Conservation (phyloP, 176 grass and related monocot species). For the Pontederia paniculata region DNA sequence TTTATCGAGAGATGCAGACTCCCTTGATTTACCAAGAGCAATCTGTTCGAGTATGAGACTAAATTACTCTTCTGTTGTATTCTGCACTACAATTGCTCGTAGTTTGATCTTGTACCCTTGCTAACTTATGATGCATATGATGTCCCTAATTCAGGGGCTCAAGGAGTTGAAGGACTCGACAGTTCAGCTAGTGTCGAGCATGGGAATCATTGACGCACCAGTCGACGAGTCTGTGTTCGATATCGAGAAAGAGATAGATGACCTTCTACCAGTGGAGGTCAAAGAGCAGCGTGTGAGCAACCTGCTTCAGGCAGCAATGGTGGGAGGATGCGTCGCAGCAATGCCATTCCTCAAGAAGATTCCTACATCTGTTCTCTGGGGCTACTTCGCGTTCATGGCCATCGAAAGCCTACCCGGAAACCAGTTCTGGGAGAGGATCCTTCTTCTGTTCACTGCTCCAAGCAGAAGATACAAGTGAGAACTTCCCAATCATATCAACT, state of each 20-base stretch:
- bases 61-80: no score
- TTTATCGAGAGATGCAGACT: slow-evolving; percentile 89
- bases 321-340: slow-evolving; percentile 66
- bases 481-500: neutral
- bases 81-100: no score
- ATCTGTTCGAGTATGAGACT: slow-evolving; percentile 29
- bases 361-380: slow-evolving; percentile 94
- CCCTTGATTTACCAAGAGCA: slow-evolving; percentile 64
- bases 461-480: slow-evolving; percentile 94
- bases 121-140: no score
- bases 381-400: slow-evolving; percentile 99
- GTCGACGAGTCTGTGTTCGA: slow-evolving; percentile 83
- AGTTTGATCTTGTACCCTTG: neutral
- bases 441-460: slow-evolving; percentile 92
- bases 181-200: slow-evolving; percentile 69
- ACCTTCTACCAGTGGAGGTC: slow-evolving; percentile 86
- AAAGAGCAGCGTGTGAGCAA: slow-evolving; percentile 95
- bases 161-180: slow-evolving; percentile 89
- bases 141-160: slow-evolving; percentile 29
- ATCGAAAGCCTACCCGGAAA: slow-evolving; percentile 96
- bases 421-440: slow-evolving; percentile 96
- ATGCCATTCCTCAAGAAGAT: slow-evolving; percentile 93
- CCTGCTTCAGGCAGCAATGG: slow-evolving; percentile 65
- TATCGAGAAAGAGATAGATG: slow-evolving; percentile 93
- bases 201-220: slow-evolving; percentile 84